phyloP scores from a whole-genome alignment of 1,284 basidiomycete genomes.

The Heterobasidion irregulare region DNA sequence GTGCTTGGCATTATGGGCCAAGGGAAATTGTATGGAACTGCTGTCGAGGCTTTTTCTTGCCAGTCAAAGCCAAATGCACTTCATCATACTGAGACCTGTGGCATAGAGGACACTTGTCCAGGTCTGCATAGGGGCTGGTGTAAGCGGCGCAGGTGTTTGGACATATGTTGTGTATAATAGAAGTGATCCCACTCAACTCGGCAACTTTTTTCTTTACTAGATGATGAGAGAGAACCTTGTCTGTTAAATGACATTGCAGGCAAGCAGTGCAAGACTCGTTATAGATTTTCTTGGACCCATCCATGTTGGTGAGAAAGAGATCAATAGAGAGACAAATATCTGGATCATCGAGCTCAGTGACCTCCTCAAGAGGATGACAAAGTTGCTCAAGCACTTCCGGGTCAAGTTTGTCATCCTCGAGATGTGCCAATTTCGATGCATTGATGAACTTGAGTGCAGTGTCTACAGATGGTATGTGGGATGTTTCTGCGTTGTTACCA shows the following conservation, averaged over 20 bases:
- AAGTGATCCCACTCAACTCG: constrained; percentile 16
- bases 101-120: constrained; percentile 17
- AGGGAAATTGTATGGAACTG: not conserved
- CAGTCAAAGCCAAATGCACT: not conserved
- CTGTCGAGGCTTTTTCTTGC: not conserved
- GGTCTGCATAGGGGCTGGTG: constrained; percentile 15
- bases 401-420: not conserved
- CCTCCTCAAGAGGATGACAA: not conserved
- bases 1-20: constrained; percentile 5
- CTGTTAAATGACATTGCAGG: not conserved
- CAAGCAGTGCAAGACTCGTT: not conserved
- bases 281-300: not conserved
- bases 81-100: constrained; percentile 13
- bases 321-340: not conserved
- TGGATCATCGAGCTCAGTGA: not conserved
- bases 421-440: not conserved
- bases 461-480: not conserved
- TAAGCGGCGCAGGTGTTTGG: constrained; percentile 19
- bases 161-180: constrained; percentile 22
- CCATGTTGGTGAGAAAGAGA: not conserved
- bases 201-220: constrained; percentile 13
- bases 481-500: not conserved
- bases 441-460: not conserved
- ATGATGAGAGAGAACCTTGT: constrained; percentile 13
- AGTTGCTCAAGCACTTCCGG: not conserved